A percentile compares a stretch with the other conserved stretches of the same genome.
phyloP scores from a whole-genome alignment of 805 yeast genomes.

The Hanseniaspora lachancei region DNA sequence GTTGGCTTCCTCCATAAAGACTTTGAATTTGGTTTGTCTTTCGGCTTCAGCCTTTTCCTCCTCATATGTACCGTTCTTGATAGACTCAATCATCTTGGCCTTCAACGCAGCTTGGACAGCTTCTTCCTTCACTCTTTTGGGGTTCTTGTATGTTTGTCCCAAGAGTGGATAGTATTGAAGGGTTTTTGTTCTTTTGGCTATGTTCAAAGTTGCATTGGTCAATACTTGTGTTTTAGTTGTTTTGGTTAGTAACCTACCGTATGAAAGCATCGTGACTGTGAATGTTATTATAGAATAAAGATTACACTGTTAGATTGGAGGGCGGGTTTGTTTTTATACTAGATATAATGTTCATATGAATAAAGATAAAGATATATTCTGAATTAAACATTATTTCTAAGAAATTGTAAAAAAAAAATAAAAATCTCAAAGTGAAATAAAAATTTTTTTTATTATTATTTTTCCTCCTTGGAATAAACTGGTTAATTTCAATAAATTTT shows the following conservation, averaged over 20 bases:
- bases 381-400: too few species aligned
- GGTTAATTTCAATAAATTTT: too few species aligned
- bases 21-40: neutral
- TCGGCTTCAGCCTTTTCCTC: neutral
- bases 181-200: conserved; percentile 1
- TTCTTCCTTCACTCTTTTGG: conserved; percentile 6
- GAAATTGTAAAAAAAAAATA: too few species aligned
- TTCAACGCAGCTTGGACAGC: neutral
- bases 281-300: neutral
- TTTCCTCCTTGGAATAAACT: too few species aligned
- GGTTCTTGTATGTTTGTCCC: conserved; percentile 9
- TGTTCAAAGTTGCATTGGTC: neutral
- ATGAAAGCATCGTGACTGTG: neutral
- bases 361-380: too few species aligned
- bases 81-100: conserved; percentile 9
- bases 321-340: too few species aligned
- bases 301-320: neutral
- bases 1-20: neutral
- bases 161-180: conserved; percentile 3
- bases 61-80: conserved; percentile 11
- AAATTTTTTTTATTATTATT: too few species aligned
- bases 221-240: neutral
- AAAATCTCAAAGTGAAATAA: too few species aligned
- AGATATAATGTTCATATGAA: neutral
- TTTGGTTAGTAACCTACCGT: neutral